phyloP scores from a whole-genome alignment of 371 early-diverging fungal species.

The Capniomyces stellatus region DNA sequence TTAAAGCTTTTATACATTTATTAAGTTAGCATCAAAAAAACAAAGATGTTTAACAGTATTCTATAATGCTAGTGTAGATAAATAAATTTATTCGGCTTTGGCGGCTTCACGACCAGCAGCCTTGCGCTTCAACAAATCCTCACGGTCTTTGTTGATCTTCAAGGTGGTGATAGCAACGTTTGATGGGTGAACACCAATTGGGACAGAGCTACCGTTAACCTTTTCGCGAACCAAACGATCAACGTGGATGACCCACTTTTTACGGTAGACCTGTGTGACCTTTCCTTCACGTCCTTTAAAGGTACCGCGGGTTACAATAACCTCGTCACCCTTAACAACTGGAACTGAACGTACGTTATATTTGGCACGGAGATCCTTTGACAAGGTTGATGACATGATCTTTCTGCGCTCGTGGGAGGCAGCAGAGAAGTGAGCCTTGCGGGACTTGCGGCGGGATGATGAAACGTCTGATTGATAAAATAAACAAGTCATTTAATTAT shows the following conservation, averaged over 20 bases:
- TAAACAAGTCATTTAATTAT: neutral
- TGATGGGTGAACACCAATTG: constrained; percentile 91
- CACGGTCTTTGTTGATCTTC: constrained; percentile 92
- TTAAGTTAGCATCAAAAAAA: too few relatives aligned
- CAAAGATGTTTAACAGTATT: too few relatives aligned
- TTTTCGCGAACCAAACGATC: constrained; percentile 92
- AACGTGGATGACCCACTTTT: constrained; percentile 96
- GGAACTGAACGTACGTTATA: constrained; percentile 91
- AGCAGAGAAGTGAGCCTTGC: constrained; percentile 97
- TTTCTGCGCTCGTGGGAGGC: constrained; percentile 84
- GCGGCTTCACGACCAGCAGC: constrained; percentile 17
- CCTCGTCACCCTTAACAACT: constrained; percentile 95
- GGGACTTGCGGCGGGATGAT: constrained; percentile 86
- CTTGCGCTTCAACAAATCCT: constrained; percentile 29
- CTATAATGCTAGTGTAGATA: too few relatives aligned
- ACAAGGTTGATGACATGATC: constrained; percentile 90
- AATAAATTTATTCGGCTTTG: neutral
- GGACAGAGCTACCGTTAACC: constrained; percentile 85
- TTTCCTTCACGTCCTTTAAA: constrained; percentile 96
- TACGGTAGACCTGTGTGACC: constrained; percentile 89
- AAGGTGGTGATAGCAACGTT: constrained; percentile 91
- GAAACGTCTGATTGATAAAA: constrained; percentile 50
- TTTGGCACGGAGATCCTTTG: constrained; percentile 96
- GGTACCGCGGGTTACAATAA: constrained; percentile 82
- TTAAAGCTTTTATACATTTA: too few relatives aligned